These are phyloP conservation scores for Penium margaritaceum DNA, from an alignment of 139 green algal species.

Conservation along the genomic window DNA sequence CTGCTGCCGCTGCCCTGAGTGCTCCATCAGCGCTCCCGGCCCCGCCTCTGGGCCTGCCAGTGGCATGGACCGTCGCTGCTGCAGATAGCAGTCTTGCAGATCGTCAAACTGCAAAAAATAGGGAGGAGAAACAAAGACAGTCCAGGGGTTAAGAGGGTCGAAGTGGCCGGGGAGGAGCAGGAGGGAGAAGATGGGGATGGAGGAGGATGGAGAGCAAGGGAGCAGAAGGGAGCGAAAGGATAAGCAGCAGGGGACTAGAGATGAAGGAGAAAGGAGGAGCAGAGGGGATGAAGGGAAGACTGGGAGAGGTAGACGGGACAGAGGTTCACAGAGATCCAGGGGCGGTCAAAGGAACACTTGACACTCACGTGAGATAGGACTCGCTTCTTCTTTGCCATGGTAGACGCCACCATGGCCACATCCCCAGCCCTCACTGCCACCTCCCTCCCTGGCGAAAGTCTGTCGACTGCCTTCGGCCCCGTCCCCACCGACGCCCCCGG, in stretches of 20 bases:
- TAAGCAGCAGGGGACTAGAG: neutral
- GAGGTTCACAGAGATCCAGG: neutral
- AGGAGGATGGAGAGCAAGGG: neutral
- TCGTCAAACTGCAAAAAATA: slow-evolving; percentile 46
- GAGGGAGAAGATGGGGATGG: neutral
- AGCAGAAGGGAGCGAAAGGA: neutral
- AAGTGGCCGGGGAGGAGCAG: no score
- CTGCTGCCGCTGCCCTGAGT: neutral
- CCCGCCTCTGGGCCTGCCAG: no score
- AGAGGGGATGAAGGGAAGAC: neutral
- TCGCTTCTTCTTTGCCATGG: slow-evolving; percentile 37
- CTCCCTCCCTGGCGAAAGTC: no score
- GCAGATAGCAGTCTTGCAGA: slow-evolving; percentile 41
- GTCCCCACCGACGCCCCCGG: no score
- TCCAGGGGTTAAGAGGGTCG: no score
- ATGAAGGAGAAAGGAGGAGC: neutral
- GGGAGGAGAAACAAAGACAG: no score
- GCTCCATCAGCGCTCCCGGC: no score
- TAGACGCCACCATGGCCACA: slow-evolving; percentile 19
- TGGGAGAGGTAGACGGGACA: neutral
- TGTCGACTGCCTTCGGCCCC: no score
- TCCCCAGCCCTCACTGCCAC: no score
- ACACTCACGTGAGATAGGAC: slow-evolving; percentile 35
- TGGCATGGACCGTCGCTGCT: slow-evolving; percentile 13
- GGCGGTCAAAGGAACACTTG: neutral